These are phyloP conservation scores for Sonneratia caseolaris DNA, from an alignment of 345 rosid genomes.

Conservation along the genomic window DNA sequence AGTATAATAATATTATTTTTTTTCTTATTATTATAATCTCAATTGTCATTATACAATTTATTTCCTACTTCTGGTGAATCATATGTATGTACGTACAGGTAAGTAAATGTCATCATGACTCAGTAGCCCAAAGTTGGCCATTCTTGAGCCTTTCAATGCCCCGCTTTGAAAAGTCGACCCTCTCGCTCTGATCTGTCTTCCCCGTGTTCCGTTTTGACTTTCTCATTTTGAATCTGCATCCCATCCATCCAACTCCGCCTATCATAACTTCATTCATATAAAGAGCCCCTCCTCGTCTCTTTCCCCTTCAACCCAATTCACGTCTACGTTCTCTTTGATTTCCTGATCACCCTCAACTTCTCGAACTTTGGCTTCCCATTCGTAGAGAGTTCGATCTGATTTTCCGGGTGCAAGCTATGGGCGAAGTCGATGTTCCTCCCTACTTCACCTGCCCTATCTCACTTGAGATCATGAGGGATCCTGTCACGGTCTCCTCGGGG, in stretches of 20 bases:
- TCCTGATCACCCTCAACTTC: neutral
- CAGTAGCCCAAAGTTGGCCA: slow-evolving; percentile 8
- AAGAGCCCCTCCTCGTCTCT: neutral
- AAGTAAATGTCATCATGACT: neutral
- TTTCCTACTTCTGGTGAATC: too few species aligned
- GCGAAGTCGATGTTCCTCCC: slow-evolving; percentile 13
- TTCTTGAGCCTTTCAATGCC: slow-evolving; percentile 12
- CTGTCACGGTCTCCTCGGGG: slow-evolving; percentile 17
- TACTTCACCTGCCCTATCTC: slow-evolving; percentile 18
- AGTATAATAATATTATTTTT: too few species aligned
- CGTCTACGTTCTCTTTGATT: neutral
- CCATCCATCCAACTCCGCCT: too few species aligned
- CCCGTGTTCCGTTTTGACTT: slow-evolving; percentile 12
- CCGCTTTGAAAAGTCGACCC: slow-evolving; percentile 1
- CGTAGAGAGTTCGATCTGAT: neutral
- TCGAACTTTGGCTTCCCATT: neutral
- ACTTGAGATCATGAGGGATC: slow-evolving; percentile 18
- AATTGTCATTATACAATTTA: too few species aligned
- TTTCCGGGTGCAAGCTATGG: neutral
- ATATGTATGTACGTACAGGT: too few species aligned
- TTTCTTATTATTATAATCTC: neutral
- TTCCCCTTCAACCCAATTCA: neutral
- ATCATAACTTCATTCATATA: neutral
- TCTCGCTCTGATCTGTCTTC: neutral
- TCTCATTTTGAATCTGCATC: slow-evolving; percentile 1